These are phyloP conservation scores for Hygrophorus pudorinus DNA, from an alignment of 768 basidiomycete species.

Conservation along the genomic window DNA sequence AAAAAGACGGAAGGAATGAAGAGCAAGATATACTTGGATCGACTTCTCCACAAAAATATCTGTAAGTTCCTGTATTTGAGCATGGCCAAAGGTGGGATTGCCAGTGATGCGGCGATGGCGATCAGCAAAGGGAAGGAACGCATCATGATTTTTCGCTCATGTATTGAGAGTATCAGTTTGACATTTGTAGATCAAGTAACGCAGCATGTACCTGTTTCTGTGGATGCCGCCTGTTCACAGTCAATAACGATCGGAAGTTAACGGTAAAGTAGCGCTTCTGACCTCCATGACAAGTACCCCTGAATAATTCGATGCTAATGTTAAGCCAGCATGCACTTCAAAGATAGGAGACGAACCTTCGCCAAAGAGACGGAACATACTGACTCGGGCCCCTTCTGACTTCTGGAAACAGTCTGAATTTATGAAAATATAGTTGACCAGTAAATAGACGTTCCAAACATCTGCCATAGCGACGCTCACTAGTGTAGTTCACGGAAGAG, in stretches of 20 bases:
- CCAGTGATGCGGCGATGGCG: not conserved
- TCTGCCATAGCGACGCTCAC: too few species aligned
- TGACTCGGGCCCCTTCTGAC: too few species aligned
- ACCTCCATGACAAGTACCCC: slow-evolving; percentile 37
- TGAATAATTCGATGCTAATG: too few species aligned
- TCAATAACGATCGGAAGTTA: not conserved
- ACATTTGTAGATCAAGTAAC: not conserved
- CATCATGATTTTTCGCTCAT: slow-evolving; percentile 36
- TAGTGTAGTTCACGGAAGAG: too few species aligned
- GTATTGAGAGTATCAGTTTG: not conserved
- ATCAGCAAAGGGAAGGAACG: not conserved
- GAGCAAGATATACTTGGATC: slow-evolving; percentile 27
- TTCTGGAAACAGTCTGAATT: too few species aligned
- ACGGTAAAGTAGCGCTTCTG: too few species aligned
- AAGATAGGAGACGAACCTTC: too few species aligned
- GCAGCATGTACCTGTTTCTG: slow-evolving; percentile 13
- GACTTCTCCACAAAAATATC: slow-evolving; percentile 50
- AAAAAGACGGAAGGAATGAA: not conserved
- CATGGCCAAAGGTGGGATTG: slow-evolving; percentile 52
- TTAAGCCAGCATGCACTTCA: too few species aligned
- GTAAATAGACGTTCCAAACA: too few species aligned
- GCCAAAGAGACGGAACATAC: too few species aligned
- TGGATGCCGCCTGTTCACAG: slow-evolving; percentile 25
- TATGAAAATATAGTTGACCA: too few species aligned
- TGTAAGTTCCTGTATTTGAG: slow-evolving; percentile 48